Percentiles rank a stretch among this genome's conserved stretches.
phyloP scores from a whole-genome alignment of 768 basidiomycete genomes.

The Mycena rebaudengoi region DNA sequence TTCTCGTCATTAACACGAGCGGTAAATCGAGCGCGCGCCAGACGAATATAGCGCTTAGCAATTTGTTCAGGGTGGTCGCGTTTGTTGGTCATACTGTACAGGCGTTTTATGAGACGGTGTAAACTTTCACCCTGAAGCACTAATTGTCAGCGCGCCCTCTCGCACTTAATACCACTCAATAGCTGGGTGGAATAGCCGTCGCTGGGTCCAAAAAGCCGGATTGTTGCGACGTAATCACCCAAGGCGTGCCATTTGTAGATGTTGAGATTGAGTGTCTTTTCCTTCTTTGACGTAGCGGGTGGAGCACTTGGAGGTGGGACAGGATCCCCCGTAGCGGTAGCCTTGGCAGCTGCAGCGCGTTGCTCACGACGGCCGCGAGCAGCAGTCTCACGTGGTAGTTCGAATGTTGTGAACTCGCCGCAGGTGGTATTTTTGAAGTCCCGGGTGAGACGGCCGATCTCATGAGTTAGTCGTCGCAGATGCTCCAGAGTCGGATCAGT shows the following conservation, averaged over 20 bases:
- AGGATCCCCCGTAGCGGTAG: background rate
- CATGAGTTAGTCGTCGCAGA: constrained; percentile 29
- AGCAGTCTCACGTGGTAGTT: constrained; percentile 38
- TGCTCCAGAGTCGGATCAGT: constrained; percentile 36
- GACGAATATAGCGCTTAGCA: constrained; percentile 26
- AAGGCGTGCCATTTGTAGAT: constrained; percentile 40
- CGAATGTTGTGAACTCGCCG: constrained; percentile 30
- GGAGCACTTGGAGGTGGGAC: background rate
- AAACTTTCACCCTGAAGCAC: constrained; percentile 49
- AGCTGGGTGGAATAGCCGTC: constrained; percentile 32
- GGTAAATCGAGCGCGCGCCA: background rate
- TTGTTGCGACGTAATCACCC: constrained; percentile 28
- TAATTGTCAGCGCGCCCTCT: background rate
- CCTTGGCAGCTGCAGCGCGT: background rate
- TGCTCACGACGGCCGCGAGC: constrained; percentile 21
- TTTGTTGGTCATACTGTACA: constrained; percentile 49
- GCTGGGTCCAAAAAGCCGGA: constrained; percentile 29
- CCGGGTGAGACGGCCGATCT: constrained; percentile 34
- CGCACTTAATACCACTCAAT: constrained; percentile 13
- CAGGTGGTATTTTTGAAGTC: constrained; percentile 36
- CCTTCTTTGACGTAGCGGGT: background rate
- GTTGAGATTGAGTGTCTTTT: constrained; percentile 31
- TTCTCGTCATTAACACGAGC: background rate
- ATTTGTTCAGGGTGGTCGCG: constrained; percentile 39
- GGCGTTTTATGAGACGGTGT: constrained; percentile 46